phyloP scores from a whole-genome alignment of 164 flowering plant genomes.

The Protea cynaroides region DNA sequence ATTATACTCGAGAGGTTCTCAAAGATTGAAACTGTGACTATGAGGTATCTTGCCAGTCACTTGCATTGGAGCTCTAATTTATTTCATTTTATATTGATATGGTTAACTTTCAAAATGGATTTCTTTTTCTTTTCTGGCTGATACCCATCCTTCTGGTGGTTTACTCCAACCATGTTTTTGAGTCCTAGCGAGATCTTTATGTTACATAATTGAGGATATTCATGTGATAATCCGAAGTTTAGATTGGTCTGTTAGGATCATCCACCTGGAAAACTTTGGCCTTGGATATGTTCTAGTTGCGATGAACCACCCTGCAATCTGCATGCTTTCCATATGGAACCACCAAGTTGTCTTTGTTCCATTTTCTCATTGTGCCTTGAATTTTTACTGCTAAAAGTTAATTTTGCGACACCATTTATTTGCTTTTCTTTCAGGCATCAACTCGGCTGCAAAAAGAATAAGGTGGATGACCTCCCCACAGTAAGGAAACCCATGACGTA shows the following conservation, averaged over 20 bases:
- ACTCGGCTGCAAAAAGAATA: slow-evolving; percentile 65
- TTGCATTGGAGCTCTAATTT: not conserved
- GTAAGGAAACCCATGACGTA: slow-evolving; percentile 33
- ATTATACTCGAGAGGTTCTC: slow-evolving; percentile 68
- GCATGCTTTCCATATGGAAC: not conserved
- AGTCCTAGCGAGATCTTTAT: not conserved
- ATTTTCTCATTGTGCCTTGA: not conserved
- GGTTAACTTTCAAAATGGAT: not conserved
- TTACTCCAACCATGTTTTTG: not conserved
- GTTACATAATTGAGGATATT: not conserved
- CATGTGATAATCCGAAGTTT: not conserved
- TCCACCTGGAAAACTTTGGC: not conserved
- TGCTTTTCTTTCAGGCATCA: slow-evolving; percentile 44
- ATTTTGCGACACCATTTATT: not conserved
- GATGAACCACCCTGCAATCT: not conserved
- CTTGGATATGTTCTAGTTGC: not conserved
- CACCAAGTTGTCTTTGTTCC: not conserved
- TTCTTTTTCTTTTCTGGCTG: not conserved
- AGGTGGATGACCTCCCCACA: slow-evolving; percentile 39
- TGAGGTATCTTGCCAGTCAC: slow-evolving; percentile 43
- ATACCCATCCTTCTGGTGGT: not conserved
- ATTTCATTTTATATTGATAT: not conserved
- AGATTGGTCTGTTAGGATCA: not conserved
- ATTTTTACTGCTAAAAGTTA: too few relatives aligned
- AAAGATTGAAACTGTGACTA: slow-evolving; percentile 70